Evolutionary conservation across 805 yeast species (phyloP).

Genomic region (Suhomyces prunicola): DNA sequence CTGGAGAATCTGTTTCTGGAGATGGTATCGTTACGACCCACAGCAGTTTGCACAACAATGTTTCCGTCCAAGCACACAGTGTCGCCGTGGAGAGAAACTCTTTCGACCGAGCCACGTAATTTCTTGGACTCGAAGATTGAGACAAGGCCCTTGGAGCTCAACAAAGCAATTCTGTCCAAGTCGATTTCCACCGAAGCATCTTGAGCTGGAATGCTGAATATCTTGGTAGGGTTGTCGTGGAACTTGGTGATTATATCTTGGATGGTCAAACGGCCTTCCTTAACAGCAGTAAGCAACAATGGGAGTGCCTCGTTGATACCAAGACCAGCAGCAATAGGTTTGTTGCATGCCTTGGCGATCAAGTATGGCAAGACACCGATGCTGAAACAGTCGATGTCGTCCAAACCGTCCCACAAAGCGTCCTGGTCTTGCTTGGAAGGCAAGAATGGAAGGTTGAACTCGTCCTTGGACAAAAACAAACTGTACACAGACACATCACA

Average conservation of each 20-base stretch:
- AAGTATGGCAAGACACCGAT: conserved; percentile 76
- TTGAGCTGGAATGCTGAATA: conserved; percentile 81
- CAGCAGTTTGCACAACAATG: conserved; percentile 54
- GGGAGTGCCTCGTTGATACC: conserved; percentile 83
- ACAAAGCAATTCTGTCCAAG: conserved; percentile 61
- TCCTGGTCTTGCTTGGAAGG: conserved; percentile 81
- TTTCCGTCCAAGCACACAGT: conserved; percentile 85
- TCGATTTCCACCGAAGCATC: conserved; percentile 79
- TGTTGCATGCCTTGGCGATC: conserved; percentile 63
- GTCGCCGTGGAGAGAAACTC: conserved; percentile 75
- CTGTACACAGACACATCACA: conserved; percentile 85
- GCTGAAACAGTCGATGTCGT: conserved; percentile 78
- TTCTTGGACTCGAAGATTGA: conserved; percentile 42
- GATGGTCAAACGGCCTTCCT: conserved; percentile 65
- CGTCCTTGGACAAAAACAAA: conserved; percentile 70
- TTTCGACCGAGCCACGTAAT: conserved; percentile 80
- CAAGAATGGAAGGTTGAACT: conserved; percentile 65
- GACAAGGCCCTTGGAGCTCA: conserved; percentile 30
- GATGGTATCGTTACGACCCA: conserved; percentile 54
- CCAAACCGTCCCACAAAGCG: conserved; percentile 75
- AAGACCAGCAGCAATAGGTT: conserved; percentile 62
- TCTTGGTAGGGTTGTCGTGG: conserved; percentile 76
- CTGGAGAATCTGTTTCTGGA: conserved; percentile 45
- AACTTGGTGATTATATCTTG: conserved; percentile 69
- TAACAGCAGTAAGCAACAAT: conserved; percentile 75